Base-by-base conservation (phyloP, 805 yeast genomes). In the Suhomyces prunicola region DNA sequence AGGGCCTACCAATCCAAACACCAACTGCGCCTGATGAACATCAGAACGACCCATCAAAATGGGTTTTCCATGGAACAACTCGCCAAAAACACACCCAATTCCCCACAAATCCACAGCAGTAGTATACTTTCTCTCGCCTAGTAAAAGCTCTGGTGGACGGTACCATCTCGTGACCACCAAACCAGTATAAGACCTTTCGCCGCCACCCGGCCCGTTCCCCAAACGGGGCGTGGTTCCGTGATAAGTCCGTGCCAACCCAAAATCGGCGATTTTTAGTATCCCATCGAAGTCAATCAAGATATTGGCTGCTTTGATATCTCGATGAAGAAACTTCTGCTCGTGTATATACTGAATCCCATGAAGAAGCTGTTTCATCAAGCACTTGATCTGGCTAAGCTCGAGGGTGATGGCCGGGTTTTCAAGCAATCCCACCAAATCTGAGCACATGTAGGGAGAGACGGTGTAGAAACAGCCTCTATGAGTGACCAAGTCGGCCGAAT, bases 91-190 rank as follows among this genome's bases (percentile, higher is more conserved):
- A 71, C 99, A 94, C 1, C 98, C 98, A 19, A 90, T 81, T 0
- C 98, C 97, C 99, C 99, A 94, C 72, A 94, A 81, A 70, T 94
- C 99, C 10, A 93, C 93, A 0, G 98, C 96, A 0, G 97, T 88
- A 2, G 97, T 91, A 67, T 93, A 93, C 54, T 80, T 76, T 60
- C 87, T 78, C 59, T 91, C 96, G 3, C 97, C 97, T 50, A 94
- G 71, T 13, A 94, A 78, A 17, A 94, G 76, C 67, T 93, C 99
- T 0, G 98, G 99, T 1, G 99, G 96, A 54, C 99, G 77, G 69
- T 96, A 94, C 99, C 99, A 94, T 58, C 99, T 73, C 0, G 99
- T 94, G 39, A 94, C 98, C 2, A 94, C 99, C 51, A 82, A 63
- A 1, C 82, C 85, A 0, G 86, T 82, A 59, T 82, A 82, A 19